A percentile compares a stretch with the other conserved stretches of the same genome.
Evolutionary conservation across 2,329 filamentous ascomycete species (phyloP).

Genomic region (Diaporthe batatas): DNA sequence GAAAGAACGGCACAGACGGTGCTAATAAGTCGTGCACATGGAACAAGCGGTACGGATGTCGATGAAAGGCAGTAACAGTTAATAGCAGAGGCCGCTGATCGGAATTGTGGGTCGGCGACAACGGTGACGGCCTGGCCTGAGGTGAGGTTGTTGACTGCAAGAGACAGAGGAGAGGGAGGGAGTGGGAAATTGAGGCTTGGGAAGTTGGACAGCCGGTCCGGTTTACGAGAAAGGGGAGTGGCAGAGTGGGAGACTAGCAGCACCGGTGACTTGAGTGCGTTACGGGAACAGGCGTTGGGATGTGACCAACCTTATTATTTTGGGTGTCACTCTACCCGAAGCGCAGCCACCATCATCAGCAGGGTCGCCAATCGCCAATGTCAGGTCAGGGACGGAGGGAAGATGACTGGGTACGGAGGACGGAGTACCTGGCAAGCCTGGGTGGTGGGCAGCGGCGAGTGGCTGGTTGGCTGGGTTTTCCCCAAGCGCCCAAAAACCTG

Average conservation of each 20-base stretch:
- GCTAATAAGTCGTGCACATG: constrained; percentile 14
- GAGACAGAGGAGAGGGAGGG: not conserved
- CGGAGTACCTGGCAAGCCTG: too few species aligned
- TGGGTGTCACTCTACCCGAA: constrained; percentile 28
- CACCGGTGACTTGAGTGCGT: not conserved
- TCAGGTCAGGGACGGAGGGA: constrained; percentile 3
- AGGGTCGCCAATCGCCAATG: too few species aligned
- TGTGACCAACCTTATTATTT: constrained; percentile 33
- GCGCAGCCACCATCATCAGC: not conserved
- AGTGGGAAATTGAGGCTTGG: constrained; percentile 18
- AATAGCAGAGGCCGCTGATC: constrained; percentile 4
- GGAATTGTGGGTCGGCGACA: constrained; percentile 24
- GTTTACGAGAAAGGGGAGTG: constrained; percentile 17
- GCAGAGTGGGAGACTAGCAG: constrained; percentile 5
- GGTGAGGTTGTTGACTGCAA: constrained; percentile 14
- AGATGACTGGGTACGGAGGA: not conserved
- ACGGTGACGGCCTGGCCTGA: constrained; percentile 12
- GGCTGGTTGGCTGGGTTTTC: constrained; percentile 21
- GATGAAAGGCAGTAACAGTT: not conserved
- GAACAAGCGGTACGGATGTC: constrained; percentile 3
- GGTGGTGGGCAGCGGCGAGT: not conserved
- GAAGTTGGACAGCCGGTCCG: constrained; percentile 3
- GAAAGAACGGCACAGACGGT: constrained; percentile 10
- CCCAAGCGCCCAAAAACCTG: constrained; percentile 18
- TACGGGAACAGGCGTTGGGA: constrained; percentile 9